Base-by-base conservation (phyloP, 768 basidiomycete species). In the Trametes cubensis region DNA sequence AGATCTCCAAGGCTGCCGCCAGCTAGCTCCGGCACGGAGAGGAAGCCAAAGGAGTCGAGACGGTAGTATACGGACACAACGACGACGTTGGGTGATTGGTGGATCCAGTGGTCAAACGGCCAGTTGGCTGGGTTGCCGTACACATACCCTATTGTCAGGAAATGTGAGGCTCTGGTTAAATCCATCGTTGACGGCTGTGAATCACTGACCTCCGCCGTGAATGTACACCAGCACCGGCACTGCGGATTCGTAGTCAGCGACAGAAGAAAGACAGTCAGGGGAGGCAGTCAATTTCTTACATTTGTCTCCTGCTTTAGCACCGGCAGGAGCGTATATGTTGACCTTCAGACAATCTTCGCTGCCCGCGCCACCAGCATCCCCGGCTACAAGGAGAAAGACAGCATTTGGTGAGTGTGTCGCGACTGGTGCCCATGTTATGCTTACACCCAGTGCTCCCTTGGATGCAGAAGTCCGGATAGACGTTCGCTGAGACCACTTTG, bases 1-100 rank as follows among this genome's bases (percentile, higher is more conserved):
- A 81, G 70, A 66, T 85, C 82, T 0, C 81, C 83, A 25, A 76
- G 66, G 0, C 62, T 56, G 11, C 75, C 34, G 55, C 80, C 71
- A 2, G 66, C 55, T 56, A 86, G 78, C 21, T 79, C 81, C 1
- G 86, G 82, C 8, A 75, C 69, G 0, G 83, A 71, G 26, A 87
- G 79, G 74, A 88, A 89, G 25, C 88, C 88, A 66, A 89, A 81
- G 0, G 83, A 81, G 54, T 80, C 79, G 23, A 89, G 79, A 18
- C 83, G 83, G 70, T 88, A 88, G 70, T 89, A 86, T 7, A 87
- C 80, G 0, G 87, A 85, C 10, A 87, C 86, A 55, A 87, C 76
- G 44, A 88, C 80, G 23, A 88, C 81, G 58, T 84, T 81, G 2
- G 85, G 85, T 26, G 77, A 82, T 66, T 87, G 86, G 46, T 86